Evolutionary conservation across 1,139 yeast species (phyloP).

Genomic region (Wickerhamomyces sp.): DNA sequence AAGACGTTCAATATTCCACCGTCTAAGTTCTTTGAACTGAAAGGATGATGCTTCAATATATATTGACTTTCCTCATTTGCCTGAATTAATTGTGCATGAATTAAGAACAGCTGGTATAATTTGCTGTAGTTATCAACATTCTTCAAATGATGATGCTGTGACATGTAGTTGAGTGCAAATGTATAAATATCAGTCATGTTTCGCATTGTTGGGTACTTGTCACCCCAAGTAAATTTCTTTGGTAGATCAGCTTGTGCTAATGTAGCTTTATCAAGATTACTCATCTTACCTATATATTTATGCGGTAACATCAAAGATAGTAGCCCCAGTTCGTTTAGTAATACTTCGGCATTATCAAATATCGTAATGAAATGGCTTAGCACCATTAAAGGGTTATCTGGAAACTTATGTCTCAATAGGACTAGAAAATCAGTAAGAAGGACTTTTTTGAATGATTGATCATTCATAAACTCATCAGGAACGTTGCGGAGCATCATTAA

Average conservation of each 20-base stretch:
- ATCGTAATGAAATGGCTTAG: conserved; percentile 19
- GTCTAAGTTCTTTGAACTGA: conserved; percentile 10
- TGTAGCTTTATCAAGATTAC: neutral
- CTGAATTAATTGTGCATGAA: conserved; percentile 1
- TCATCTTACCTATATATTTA: neutral
- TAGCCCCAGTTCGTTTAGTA: conserved; percentile 16
- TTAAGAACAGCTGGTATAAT: conserved; percentile 9
- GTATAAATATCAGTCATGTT: conserved; percentile 17
- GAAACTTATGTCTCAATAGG: conserved; percentile 16
- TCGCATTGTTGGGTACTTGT: conserved; percentile 9
- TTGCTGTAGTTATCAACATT: neutral
- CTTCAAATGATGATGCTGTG: conserved; percentile 4
- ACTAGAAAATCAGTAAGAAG: conserved; percentile 15
- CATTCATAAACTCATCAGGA: conserved; percentile 5
- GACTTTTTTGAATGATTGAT: conserved; percentile 3
- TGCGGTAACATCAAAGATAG: conserved; percentile 8
- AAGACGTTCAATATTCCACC: conserved; percentile 14
- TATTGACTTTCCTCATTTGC: conserved; percentile 1
- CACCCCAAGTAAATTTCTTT: conserved; percentile 5
- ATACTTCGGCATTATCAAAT: conserved; percentile 8
- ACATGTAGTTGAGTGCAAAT: conserved; percentile 8
- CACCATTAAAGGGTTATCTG: conserved; percentile 14
- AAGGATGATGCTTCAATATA: conserved; percentile 7
- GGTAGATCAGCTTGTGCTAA: conserved; percentile 16
- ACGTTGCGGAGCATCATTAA: conserved; percentile 12